A percentile compares a stretch with the other conserved stretches of the same genome.
Evolutionary conservation across 2,329 filamentous ascomycete species (phyloP).

Genomic region (Tricladium varicosporioides): DNA sequence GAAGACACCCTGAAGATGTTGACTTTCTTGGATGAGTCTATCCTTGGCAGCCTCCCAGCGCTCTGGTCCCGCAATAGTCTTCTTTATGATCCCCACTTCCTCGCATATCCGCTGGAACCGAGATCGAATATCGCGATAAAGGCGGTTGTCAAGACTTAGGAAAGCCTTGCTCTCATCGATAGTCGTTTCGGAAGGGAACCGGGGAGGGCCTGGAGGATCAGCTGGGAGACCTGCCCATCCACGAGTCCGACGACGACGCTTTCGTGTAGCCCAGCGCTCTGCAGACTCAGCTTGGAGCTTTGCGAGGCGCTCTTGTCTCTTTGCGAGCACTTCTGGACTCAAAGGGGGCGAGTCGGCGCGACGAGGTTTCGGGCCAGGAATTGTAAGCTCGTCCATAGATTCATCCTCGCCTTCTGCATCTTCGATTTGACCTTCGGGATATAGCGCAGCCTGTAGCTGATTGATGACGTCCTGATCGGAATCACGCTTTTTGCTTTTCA

Average conservation of each 20-base stretch:
- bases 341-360: conserved; percentile 34
- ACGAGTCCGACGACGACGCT: conserved; percentile 65
- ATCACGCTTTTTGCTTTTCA: conserved; percentile 42
- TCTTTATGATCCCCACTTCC: conserved; percentile 66
- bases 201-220: conserved; percentile 65
- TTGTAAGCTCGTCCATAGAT: conserved; percentile 28
- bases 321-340: conserved; percentile 47
- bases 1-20: conserved; percentile 62
- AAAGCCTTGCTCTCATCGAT: conserved; percentile 74
- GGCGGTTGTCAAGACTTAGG: conserved; percentile 59
- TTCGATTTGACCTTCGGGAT: conserved; percentile 29
- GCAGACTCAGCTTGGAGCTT: conserved; percentile 57
- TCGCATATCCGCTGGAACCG: conserved; percentile 71
- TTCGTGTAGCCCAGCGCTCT: conserved; percentile 60
- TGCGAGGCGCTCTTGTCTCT: conserved; percentile 52
- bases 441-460: conserved; percentile 35
- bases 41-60: conserved; percentile 72
- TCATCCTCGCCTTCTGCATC: conserved; percentile 29
- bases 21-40: conserved; percentile 60
- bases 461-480: conserved; percentile 34
- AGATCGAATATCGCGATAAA: conserved; percentile 64
- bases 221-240: conserved; percentile 67
- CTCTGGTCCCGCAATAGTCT: conserved; percentile 70
- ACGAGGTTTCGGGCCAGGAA: conserved; percentile 16
- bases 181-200: conserved; percentile 80